Evolutionary conservation across 2,329 filamentous ascomycete species (phyloP), one percentile per base, ranked within the genome.

Genomic region (Fusarium begoniae): DNA sequence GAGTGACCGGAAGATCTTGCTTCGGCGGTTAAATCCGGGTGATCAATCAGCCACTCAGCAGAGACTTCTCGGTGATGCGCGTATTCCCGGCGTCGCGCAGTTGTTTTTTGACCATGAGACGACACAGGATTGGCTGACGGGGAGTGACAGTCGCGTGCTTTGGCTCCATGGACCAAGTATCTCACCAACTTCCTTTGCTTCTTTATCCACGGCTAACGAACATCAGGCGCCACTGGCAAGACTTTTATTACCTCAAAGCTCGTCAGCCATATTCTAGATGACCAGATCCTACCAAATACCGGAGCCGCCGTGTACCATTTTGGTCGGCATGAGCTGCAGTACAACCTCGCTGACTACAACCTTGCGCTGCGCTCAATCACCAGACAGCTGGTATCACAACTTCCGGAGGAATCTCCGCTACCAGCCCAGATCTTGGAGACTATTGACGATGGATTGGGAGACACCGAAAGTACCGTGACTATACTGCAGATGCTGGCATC

Each of bases 141-240:
- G 45, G 2, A n/a, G 14, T 2, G 10, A 9, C 4, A 0, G 11
- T 6, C 30, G 15, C 0, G 11, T 72, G 8, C 26, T 71, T 28
- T 71, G 69, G 68, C 30, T 68, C 5, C 13, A 50, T 30, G 69
- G 69, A 17, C 62, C 26, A 20, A 47, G 63, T 71, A 14, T 37
- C 1, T 40, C 37, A 11, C 14, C 9, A 1, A 10, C 28, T 2
- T 6, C 3, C 1, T 18, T 32, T 6, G 1, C 26, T 18, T 4
- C 11, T 11, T 4, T 4, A 0, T 6, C 0, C 9, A 3, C 6
- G 4, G 4, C 66, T 70, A 17, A 70, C 8, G 12, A 2, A 0
- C 1, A 17, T 4, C 8, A 70, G 68, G 45, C 18, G 55, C 62
- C 3, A 63, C 37, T 3, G 69, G 69, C 7, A 72, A 71, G 12